Evolutionary conservation across 306 rosid genomes (phyloP).

Genomic region (Vicia sativa): DNA sequence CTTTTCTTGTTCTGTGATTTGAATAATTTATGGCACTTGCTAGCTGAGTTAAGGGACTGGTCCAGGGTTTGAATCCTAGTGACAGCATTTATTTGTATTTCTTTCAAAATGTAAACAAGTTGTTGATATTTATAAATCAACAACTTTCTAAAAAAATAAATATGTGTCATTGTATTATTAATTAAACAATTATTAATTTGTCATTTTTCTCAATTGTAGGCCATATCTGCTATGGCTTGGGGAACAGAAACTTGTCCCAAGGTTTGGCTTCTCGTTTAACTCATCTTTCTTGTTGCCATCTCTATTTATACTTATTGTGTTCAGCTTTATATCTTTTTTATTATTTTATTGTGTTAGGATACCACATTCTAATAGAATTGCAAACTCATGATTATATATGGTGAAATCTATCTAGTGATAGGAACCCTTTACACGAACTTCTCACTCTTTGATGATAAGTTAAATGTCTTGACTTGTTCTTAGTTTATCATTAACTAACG

Average conservation of each 20-base stretch:
- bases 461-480: conserved; percentile 14
- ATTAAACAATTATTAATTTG: conserved; percentile 14
- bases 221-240: conserved; percentile 98
- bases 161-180: conserved; percentile 8
- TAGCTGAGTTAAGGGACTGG: not conserved
- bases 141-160: no score
- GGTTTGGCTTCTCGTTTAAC: conserved; percentile 49
- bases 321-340: not conserved
- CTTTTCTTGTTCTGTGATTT: conserved; percentile 20
- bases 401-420: conserved; percentile 12
- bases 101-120: no score
- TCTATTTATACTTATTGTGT: conserved; percentile 14
- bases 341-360: not conserved
- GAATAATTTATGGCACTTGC: conserved; percentile 22
- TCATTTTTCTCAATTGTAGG: conserved; percentile 52
- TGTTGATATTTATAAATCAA: no score
- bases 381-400: conserved; percentile 20
- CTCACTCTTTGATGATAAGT: conserved; percentile 9
- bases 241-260: conserved; percentile 97
- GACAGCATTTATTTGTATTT: no score
- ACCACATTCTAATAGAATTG: conserved; percentile 11
- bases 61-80: no score
- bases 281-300: conserved; percentile 27
- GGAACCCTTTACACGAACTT: conserved; percentile 5
- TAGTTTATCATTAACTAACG: conserved; percentile 13